Evolutionary conservation across 208 protist species (phyloP), one percentile per base, ranked within the genome.

Genomic region (Plasmodiophora brassicae): DNA sequence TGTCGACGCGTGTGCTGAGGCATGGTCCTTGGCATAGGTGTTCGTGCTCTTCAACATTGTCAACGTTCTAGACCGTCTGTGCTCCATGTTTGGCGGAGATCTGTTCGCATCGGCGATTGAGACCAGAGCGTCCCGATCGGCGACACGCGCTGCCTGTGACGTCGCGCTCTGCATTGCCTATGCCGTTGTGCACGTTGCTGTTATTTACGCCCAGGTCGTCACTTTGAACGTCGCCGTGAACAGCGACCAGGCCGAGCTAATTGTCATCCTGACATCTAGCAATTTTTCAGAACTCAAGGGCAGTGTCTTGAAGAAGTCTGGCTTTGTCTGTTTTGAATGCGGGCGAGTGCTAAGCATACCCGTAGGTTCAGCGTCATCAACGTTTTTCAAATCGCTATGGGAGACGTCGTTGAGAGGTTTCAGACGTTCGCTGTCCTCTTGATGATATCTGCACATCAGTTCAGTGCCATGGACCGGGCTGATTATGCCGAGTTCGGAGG

Each of bases 261-360:
- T 78, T 8, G n/a, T 78, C 5, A 32, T 78, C n/a, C n/a, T 78
- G n/a, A 78, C 65, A n/a, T 44, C 32, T 32, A 78, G 5, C n/a
- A 78, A 78, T 32, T 38, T 78, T 5, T 78, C 65, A 8, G 65
- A 78, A 78, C 32, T 78, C n/a, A 78, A 78, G 41, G 65, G 65
- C n/a, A 38, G 65, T 78, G 65, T 78, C 41, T 32, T 78, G 65
- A 78, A 78, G n/a, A 78, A 78, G n/a, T n/a, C n/a, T n/a, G n/a
- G n/a, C n/a, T n/a, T n/a, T n/a, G n/a, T n/a, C n/a, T n/a, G n/a
- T n/a, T n/a, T n/a, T n/a, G n/a, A n/a, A n/a, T n/a, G n/a, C n/a
- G n/a, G n/a, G n/a, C n/a, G n/a, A n/a, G n/a, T n/a, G n/a, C n/a
- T n/a, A n/a, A n/a, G n/a, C n/a, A n/a, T n/a, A n/a, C n/a, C n/a